Evolutionary conservation across 139 green algal genomes (phyloP).

Genomic region (Chlamydomonas sp.): DNA sequence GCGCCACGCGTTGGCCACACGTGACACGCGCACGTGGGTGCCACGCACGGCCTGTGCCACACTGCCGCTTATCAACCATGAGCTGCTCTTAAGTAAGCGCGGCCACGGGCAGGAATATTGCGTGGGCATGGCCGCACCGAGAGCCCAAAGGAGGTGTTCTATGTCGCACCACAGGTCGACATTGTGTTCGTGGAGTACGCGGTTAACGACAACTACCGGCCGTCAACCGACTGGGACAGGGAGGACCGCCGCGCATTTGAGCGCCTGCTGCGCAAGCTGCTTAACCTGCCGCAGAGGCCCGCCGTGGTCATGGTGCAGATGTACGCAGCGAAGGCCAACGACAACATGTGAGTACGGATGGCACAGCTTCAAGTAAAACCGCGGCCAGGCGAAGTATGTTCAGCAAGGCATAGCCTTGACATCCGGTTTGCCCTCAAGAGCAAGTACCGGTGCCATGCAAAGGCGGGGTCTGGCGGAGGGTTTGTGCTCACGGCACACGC

Average conservation of each 20-base stretch:
- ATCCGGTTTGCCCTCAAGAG: too few species aligned
- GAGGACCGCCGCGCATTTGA: conserved; percentile 35
- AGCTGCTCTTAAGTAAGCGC: too few species aligned
- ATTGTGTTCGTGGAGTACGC: conserved; percentile 48
- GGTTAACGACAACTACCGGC: conserved; percentile 14
- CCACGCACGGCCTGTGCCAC: too few species aligned
- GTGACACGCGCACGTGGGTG: too few species aligned
- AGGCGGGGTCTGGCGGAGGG: too few species aligned
- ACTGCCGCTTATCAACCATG: too few species aligned
- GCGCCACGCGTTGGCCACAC: too few species aligned
- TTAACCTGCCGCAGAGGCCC: conserved; percentile 21
- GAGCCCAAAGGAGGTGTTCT: too few species aligned
- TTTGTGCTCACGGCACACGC: not conserved
- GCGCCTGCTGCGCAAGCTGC: conserved; percentile 50
- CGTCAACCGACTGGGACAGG: not conserved
- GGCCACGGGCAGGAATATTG: too few species aligned
- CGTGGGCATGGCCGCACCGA: too few species aligned
- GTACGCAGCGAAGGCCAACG: not conserved
- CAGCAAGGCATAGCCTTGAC: too few species aligned
- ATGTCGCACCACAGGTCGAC: not conserved
- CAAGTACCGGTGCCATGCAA: too few species aligned
- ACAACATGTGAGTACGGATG: not conserved
- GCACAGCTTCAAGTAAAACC: not conserved
- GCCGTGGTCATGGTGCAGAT: conserved; percentile 43
- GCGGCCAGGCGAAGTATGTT: not conserved